A percentile compares a stretch with the other conserved stretches of the same genome.
Evolutionary conservation across 768 basidiomycete genomes (phyloP).

Genomic region (Tylopilus balloui): DNA sequence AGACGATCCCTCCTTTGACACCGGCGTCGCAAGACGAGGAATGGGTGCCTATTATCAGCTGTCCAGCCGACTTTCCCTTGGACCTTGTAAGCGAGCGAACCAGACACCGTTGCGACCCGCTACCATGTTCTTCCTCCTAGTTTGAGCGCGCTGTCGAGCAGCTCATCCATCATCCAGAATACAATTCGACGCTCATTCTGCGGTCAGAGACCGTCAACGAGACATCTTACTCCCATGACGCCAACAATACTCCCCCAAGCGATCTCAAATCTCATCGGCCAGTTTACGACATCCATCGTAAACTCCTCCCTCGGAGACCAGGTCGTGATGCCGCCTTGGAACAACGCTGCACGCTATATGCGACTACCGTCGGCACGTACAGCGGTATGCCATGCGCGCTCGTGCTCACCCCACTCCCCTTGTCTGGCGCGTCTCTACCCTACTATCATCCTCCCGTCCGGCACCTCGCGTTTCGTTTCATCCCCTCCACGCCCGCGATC

Average conservation of each 20-base stretch:
- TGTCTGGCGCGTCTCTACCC: slow-evolving; percentile 50
- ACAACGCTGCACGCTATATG: slow-evolving; percentile 76
- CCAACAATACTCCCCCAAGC: slow-evolving; percentile 26
- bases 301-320: slow-evolving; percentile 73
- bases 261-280: slow-evolving; percentile 36
- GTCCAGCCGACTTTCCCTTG: slow-evolving; percentile 39
- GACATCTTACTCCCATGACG: slow-evolving; percentile 32
- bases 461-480: slow-evolving; percentile 79
- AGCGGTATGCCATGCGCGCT: slow-evolving; percentile 36
- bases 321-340: slow-evolving; percentile 68
- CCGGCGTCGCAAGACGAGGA: slow-evolving; percentile 4
- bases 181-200: slow-evolving; percentile 87
- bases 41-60: slow-evolving; percentile 37
- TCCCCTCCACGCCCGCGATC: slow-evolving; percentile 31
- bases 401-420: slow-evolving; percentile 56
- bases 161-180: slow-evolving; percentile 84
- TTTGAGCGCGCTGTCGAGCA: slow-evolving; percentile 71
- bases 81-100: slow-evolving; percentile 36
- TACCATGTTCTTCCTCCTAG: slow-evolving; percentile 35
- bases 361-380: slow-evolving; percentile 17
- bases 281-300: slow-evolving; percentile 57
- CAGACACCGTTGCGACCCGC: background rate
- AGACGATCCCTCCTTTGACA: slow-evolving; percentile 1
- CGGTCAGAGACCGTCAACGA: slow-evolving; percentile 64
- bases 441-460: slow-evolving; percentile 87